Evolutionary conservation across 257 asterid genomes (phyloP), one percentile per base, ranked within the genome.

Genomic region (Leonotis leonurus): DNA sequence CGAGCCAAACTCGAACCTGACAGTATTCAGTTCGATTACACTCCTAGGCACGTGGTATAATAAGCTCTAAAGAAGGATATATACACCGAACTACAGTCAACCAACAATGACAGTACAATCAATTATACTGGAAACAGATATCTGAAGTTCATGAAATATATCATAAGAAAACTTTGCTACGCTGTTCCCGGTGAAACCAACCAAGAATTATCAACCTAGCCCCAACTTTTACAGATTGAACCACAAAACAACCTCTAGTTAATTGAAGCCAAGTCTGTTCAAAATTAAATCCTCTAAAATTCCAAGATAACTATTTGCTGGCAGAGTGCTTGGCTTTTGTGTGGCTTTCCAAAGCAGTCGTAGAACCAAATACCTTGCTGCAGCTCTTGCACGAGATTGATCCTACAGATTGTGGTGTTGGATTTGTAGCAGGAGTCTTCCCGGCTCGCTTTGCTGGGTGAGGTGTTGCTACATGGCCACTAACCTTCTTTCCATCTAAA

Each of bases 391-490:
- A 92, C 48, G 77, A 1, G 67, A 67, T 78, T 2, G 94, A 11
- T 35, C 82, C 87, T 29, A 75, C 90, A 21, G 88, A 81, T 74
- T 86, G 83, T 1, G 94, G 86, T n/a, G 93, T 76, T 72, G 81
- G 77, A 55, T 88, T 83, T 88, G 68, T 72, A 16, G 73, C 93
- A 44, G 91, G 81, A 8, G 96, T 72, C 72, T 86, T 92, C 1
- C 77, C 91, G 36, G 87, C 86, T 70, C 80, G 80, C 72, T 91
- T 91, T 16, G 96, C 66, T 0, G 98, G 98, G 56, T 92, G 80
- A 55, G 97, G 98, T 2, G 99, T 92, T 12, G 86, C 98, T 22
- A 84, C 95, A 60, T 89, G 98, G 25, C 14, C 86, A 65, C 73
- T 43, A 9, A 70, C 85, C 53, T 92, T 89, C 72, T 89, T 92